Conservation (phyloP, 1,139 yeast species). For the Candida sanyaensis region DNA sequence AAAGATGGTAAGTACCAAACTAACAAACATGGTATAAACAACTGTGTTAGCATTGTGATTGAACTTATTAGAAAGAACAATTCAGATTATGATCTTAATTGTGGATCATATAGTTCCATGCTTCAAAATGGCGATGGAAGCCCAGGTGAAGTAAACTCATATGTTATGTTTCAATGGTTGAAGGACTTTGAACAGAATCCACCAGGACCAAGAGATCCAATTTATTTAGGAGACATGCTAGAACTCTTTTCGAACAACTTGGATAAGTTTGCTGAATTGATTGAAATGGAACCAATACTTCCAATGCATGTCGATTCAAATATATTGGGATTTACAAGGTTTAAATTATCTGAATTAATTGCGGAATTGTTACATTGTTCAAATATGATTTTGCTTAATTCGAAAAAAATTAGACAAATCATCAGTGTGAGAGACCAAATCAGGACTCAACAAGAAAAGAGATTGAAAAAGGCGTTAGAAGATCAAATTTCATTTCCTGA, state of each 20-base stretch:
- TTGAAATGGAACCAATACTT: constrained; percentile 29
- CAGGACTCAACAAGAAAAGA: constrained; percentile 30
- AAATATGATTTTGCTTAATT: constrained; percentile 49
- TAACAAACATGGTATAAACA: constrained; percentile 49
- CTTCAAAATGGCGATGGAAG: constrained; percentile 33
- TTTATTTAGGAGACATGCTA: constrained; percentile 48
- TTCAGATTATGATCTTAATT: constrained; percentile 49
- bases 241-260: constrained; percentile 41
- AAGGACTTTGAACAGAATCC: constrained; percentile 52
- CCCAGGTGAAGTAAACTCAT: constrained; percentile 42
- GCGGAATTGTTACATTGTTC: constrained; percentile 52
- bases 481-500: constrained; percentile 24
- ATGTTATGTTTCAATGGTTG: constrained; percentile 49
- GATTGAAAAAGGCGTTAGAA: constrained; percentile 36
- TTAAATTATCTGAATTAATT: constrained; percentile 45
- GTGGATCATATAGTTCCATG: constrained; percentile 41
- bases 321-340: constrained; percentile 43
- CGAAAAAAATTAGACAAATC: constrained; percentile 36
- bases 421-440: constrained; percentile 38
- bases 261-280: constrained; percentile 29
- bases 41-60: constrained; percentile 49
- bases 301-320: constrained; percentile 20
- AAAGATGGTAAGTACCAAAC: constrained; percentile 22
- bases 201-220: constrained; percentile 49
- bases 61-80: constrained; percentile 50